These are phyloP conservation scores for Thermothielavioides terrestris DNA, from an alignment of 495 filamentous ascomycete species.

Conservation along the genomic window DNA sequence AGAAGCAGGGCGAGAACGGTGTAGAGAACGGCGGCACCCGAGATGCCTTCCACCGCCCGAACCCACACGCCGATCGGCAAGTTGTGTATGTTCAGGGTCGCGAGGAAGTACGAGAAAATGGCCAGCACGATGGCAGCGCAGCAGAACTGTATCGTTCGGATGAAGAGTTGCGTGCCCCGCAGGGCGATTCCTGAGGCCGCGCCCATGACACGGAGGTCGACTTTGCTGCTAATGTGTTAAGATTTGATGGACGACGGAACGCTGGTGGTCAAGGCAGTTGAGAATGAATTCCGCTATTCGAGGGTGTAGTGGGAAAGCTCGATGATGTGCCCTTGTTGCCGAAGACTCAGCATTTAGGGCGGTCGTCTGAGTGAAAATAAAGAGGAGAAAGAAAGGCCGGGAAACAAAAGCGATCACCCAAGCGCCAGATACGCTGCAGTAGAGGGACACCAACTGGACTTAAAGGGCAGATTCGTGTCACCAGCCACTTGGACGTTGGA, in stretches of 20 bases:
- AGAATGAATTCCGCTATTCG: neutral
- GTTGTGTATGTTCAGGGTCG: slow-evolving; percentile 49
- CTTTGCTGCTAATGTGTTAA: neutral
- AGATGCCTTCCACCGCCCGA: slow-evolving; percentile 73
- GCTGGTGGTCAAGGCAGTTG: neutral
- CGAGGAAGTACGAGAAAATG: slow-evolving; percentile 71
- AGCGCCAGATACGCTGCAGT: neutral
- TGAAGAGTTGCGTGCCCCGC: slow-evolving; percentile 51
- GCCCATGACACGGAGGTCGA: slow-evolving; percentile 24
- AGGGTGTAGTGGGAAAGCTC: neutral
- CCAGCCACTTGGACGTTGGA: neutral
- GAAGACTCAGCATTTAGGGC: neutral
- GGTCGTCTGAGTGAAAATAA: neutral
- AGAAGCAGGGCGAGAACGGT: slow-evolving; percentile 59
- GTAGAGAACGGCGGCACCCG: slow-evolving; percentile 65
- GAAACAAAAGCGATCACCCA: slow-evolving; percentile 1
- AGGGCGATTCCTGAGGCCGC: slow-evolving; percentile 47
- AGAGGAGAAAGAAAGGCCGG: neutral
- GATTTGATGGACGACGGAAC: no score
- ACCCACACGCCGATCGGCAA: slow-evolving; percentile 52
- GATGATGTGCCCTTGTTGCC: neutral
- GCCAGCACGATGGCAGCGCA: slow-evolving; percentile 64
- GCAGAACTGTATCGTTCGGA: slow-evolving; percentile 64
- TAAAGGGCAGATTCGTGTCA: neutral
- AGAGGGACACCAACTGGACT: neutral